These are phyloP conservation scores for Candida tunisiensis DNA, from an alignment of 1,139 yeast genomes.

Conservation along the genomic window DNA sequence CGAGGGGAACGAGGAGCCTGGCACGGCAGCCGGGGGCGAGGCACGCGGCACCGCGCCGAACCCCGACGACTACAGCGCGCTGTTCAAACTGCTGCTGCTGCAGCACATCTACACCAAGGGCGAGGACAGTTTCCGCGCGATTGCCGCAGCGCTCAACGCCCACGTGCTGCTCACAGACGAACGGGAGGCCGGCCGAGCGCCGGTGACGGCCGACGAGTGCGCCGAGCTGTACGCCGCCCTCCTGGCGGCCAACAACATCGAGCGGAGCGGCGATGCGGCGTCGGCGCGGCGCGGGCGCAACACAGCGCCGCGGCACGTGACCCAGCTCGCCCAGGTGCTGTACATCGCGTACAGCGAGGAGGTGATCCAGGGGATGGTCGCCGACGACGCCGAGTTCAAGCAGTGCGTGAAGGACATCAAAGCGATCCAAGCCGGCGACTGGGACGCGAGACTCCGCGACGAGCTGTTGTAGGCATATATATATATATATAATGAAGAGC, in stretches of 20 bases:
- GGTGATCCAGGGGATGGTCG: constrained; percentile 9
- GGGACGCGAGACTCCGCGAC: constrained; percentile 6
- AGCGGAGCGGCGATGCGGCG: constrained; percentile 4
- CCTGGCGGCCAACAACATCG: constrained; percentile 11
- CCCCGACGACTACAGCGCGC: constrained; percentile 2
- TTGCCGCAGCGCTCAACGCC: constrained; percentile 13
- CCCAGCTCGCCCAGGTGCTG: constrained; percentile 14
- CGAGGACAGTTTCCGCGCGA: constrained; percentile 12
- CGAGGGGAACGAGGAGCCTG: too few relatives aligned
- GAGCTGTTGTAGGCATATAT: background rate
- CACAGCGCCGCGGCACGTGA: constrained; percentile 5
- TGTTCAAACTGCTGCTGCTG: constrained; percentile 18
- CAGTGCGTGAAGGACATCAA: too few relatives aligned
- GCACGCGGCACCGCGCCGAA: constrained; percentile 1
- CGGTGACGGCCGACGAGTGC: constrained; percentile 8
- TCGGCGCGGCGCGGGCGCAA: constrained; percentile 1
- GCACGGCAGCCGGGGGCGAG: too few relatives aligned
- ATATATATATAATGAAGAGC: background rate
- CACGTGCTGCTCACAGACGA: constrained; percentile 16
- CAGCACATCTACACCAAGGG: constrained; percentile 20
- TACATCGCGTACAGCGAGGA: constrained; percentile 15
- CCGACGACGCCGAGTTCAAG: constrained; percentile 14
- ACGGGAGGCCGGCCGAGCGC: constrained; percentile 1
- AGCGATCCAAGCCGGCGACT: constrained; percentile 7
- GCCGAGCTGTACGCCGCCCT: constrained; percentile 10